phyloP scores from a whole-genome alignment of 2,329 filamentous ascomycete species.

The Microcera coccophila region DNA sequence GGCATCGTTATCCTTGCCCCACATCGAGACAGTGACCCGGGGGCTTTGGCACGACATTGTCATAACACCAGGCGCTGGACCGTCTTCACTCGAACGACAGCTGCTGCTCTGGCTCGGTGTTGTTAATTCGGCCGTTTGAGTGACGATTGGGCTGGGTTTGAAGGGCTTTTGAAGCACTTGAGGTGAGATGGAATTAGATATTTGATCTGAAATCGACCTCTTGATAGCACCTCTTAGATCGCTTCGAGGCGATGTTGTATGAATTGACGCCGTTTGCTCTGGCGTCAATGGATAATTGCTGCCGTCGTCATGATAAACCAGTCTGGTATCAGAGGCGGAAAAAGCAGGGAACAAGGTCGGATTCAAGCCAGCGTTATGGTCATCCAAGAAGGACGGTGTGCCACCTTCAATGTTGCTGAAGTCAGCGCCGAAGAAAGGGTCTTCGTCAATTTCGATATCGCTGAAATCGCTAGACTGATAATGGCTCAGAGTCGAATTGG shows the following conservation, averaged over 20 bases:
- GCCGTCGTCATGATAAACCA: conserved; percentile 23
- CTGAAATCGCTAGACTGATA: conserved; percentile 50
- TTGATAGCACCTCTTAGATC: conserved; percentile 29
- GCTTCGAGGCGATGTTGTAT: conserved; percentile 41
- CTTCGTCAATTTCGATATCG: conserved; percentile 44
- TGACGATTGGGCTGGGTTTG: conserved; percentile 30
- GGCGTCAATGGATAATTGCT: conserved; percentile 47
- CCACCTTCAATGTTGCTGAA: conserved; percentile 42
- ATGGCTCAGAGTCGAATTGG: conserved; percentile 43
- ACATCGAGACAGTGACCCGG: conserved; percentile 54
- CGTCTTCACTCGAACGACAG: conserved; percentile 50
- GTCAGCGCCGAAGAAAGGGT: conserved; percentile 50
- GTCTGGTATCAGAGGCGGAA: conserved; percentile 9
- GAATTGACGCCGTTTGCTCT: conserved; percentile 47
- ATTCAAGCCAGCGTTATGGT: conserved; percentile 24
- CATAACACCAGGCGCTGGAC: conserved; percentile 35
- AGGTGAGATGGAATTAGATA: conserved; percentile 39
- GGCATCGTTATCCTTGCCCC: conserved; percentile 43
- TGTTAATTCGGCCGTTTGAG: conserved; percentile 40
- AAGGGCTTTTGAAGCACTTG: conserved; percentile 41
- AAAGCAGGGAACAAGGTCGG: conserved; percentile 15
- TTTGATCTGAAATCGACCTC: conserved; percentile 19
- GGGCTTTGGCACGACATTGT: conserved; percentile 49
- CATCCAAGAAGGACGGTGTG: conserved; percentile 45
- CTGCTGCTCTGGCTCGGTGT: conserved; percentile 50